phyloP scores from a whole-genome alignment of 1,139 yeast species.

The Blastobotrys raffinosifermentans region DNA sequence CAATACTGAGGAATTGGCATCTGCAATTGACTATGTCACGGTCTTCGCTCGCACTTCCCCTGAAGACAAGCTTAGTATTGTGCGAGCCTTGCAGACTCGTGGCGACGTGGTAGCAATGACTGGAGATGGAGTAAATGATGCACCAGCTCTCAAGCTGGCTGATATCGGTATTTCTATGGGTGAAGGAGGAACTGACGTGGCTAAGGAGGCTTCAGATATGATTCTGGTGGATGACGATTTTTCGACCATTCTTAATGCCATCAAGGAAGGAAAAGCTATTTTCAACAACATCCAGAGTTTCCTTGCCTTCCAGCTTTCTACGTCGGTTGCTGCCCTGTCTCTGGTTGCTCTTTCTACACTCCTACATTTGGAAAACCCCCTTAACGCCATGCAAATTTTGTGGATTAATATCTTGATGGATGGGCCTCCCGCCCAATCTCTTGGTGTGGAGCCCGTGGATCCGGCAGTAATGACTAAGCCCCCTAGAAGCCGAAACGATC shows the following conservation, averaged over 20 bases:
- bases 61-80: slow-evolving; percentile 88
- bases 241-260: slow-evolving; percentile 84
- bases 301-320: slow-evolving; percentile 87
- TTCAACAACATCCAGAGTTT: slow-evolving; percentile 92
- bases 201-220: slow-evolving; percentile 73
- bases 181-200: slow-evolving; percentile 93
- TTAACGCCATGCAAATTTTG: slow-evolving; percentile 95
- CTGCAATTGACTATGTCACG: slow-evolving; percentile 72
- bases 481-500: slow-evolving; percentile 80
- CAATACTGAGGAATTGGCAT: slow-evolving; percentile 62
- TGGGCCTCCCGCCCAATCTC: slow-evolving; percentile 97
- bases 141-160: slow-evolving; percentile 96
- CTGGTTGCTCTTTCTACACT: slow-evolving; percentile 82
- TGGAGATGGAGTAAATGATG: slow-evolving; percentile 98
- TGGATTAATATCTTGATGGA: slow-evolving; percentile 98
- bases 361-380: slow-evolving; percentile 87
- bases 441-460: slow-evolving; percentile 97
- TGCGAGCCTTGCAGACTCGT: slow-evolving; percentile 81
- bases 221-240: slow-evolving; percentile 74
- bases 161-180: slow-evolving; percentile 99
- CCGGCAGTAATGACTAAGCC: slow-evolving; percentile 92
- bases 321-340: slow-evolving; percentile 90
- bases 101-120: slow-evolving; percentile 99
- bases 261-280: slow-evolving; percentile 95
- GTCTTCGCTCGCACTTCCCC: slow-evolving; percentile 97